phyloP scores from a whole-genome alignment of 495 filamentous ascomycete genomes.

The Saxophila tyrrhenica region DNA sequence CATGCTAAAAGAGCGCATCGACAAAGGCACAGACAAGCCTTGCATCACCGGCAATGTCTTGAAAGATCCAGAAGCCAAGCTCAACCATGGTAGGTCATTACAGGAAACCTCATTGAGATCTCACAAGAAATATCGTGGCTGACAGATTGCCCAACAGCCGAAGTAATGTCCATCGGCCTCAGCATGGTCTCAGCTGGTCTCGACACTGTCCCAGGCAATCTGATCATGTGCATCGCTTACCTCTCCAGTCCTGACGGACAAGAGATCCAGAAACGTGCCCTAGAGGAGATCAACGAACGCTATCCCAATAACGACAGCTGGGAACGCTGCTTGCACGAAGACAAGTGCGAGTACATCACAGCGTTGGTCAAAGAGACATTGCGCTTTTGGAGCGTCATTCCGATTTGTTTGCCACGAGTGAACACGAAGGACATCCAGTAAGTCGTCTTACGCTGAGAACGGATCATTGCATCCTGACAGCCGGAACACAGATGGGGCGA shows the following conservation, averaged over 20 bases:
- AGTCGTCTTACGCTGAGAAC: background rate
- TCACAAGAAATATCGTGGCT: constrained; percentile 22
- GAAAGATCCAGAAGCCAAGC: constrained; percentile 42
- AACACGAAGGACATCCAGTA: constrained; percentile 50
- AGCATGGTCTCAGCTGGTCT: constrained; percentile 65
- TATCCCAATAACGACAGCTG: constrained; percentile 57
- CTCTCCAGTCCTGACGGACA: constrained; percentile 51
- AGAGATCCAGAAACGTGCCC: constrained; percentile 51
- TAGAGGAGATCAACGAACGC: constrained; percentile 50
- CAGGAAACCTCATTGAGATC: constrained; percentile 6
- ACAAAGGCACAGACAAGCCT: constrained; percentile 52
- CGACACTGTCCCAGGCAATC: constrained; percentile 57
- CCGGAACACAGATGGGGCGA: constrained; percentile 35
- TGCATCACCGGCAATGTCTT: constrained; percentile 61
- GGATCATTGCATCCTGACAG: background rate
- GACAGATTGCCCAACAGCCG: constrained; percentile 20
- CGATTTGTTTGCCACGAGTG: constrained; percentile 55
- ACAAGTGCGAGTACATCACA: constrained; percentile 60
- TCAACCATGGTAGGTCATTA: constrained; percentile 34
- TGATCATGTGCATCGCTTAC: constrained; percentile 63
- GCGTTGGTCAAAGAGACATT: constrained; percentile 59
- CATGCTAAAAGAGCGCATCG: constrained; percentile 49
- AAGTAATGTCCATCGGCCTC: constrained; percentile 61
- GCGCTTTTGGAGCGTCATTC: constrained; percentile 61
- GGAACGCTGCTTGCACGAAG: constrained; percentile 52